Evolutionary conservation across 2,329 filamentous ascomycete species (phyloP), one percentile per base, ranked within the genome.

Genomic region (Neonectria hederae): DNA sequence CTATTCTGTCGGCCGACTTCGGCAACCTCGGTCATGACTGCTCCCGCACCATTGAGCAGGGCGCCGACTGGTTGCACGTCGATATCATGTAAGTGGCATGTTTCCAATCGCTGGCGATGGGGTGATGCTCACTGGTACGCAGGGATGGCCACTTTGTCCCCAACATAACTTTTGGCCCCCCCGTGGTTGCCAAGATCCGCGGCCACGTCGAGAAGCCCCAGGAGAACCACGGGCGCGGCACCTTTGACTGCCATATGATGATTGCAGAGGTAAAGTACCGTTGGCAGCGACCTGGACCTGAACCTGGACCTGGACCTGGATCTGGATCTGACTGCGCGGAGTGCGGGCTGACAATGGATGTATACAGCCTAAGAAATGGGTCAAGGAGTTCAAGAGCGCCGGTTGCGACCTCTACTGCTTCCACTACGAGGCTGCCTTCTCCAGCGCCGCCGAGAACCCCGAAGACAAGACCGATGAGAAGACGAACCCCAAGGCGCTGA

Each of bases 211-310:
- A 93, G 62, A 86, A 86, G 71, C 94, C 94, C 3, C 84, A 84
- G 43, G 83, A 86, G 55, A 86, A 86, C 35, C 84, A 91, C 71
- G 94, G 92, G 57, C 92, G 90, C 73, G 96, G 96, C 66, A 98
- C 95, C 14, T 99, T 99, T 78, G 96, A 99, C 81, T 99, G 96
- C 86, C 96, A 99, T 82, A 98, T 99, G 96, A 99, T 99, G 96
- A 97, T 99, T 77, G 90, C 93, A 75, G 95, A 99, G 91, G 93
- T 95, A 85, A 72, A 81, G 17, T 57, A 11, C 49, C 42, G 30
- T 58, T 32, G 26, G 7, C 14, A 11, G 7, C 8, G 17, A 22
- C 22, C 9, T 10, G 43, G 11, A 19, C 14, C 26, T 26, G 9
- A 8, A 28, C 26, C 26, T 28, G 26, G 26, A 28, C 28, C 8